Base-by-base conservation (phyloP, 1,284 basidiomycete species). In the Sanghuangporus baumii region DNA sequence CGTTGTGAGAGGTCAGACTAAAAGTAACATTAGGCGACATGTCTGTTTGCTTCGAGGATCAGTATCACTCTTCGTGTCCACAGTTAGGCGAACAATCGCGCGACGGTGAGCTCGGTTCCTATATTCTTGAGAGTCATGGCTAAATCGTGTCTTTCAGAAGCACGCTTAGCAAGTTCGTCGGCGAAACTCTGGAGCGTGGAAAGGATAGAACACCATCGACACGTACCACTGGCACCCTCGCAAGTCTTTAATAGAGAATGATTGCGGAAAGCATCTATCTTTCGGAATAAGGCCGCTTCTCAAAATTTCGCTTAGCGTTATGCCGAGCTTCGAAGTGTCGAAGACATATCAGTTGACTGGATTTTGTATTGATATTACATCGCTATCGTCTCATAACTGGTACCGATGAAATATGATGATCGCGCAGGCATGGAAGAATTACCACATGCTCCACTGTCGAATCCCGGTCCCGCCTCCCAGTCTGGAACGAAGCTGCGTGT, bases 171-270 rank as follows among this genome's bases (percentile, higher is more conserved):
- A n/a, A 41, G 2, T 57, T 62, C 55, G 37, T 62, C 61, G 61
- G 61, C 40, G 55, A 58, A 62, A 57, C 61, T 54, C 48, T 57
- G 60, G 55, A 50, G 16, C 20, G 16, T 57, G 43, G 51, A 57
- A n/a, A 36, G n/a, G 20, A 55, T 40, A 47, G 48, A 11, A 31
- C 46, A 7, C 14, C 36, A 43, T 31, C 16, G 38, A 31, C 43
- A 20, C 56, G 48, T 62, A 47, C 54, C 43, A 56, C 36, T 48
- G 54, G 18, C 60, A 38, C 54, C 34, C 26, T 57, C n/a, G n/a
- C 18, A 11, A 31, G 31, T 8, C 16, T 54, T 34, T 54, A 34
- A 12, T 16, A 31, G 14, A 38, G 31, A 41, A 59, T 59, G 48
- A 31, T 46, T 20, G 37, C 20, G 34, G 46, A 38, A 23, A 20